Evolutionary conservation across 768 basidiomycete genomes (phyloP).

Genomic region (Podaxis pistillaris): DNA sequence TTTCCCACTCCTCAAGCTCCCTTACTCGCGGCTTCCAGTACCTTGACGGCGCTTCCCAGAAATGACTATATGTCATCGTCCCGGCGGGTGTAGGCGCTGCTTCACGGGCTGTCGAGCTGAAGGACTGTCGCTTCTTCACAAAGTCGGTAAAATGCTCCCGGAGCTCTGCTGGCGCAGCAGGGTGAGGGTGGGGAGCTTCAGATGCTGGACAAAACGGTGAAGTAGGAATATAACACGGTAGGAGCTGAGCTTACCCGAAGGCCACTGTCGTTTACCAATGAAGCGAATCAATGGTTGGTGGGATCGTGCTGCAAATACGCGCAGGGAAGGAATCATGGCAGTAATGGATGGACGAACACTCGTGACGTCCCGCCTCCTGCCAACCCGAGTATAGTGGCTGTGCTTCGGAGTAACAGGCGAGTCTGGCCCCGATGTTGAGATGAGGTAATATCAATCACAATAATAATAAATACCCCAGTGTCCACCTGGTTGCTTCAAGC

Average conservation of each 20-base stretch:
- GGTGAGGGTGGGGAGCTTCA: slow-evolving; percentile 55
- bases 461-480: no score
- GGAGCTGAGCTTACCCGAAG: slow-evolving; percentile 35
- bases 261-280: slow-evolving; percentile 55
- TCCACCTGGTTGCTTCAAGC: no score
- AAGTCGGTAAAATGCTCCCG: slow-evolving; percentile 48
- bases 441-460: no score
- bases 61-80: slow-evolving; percentile 34
- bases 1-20: slow-evolving; percentile 54
- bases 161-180: slow-evolving; percentile 63
- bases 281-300: slow-evolving; percentile 66
- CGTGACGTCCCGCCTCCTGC: no score
- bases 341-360: background rate
- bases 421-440: no score
- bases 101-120: slow-evolving; percentile 20
- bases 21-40: slow-evolving; percentile 53
- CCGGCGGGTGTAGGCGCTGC: slow-evolving; percentile 6
- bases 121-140: slow-evolving; percentile 32
- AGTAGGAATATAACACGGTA: background rate
- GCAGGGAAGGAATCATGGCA: background rate
- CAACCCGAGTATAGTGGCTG: no score
- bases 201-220: slow-evolving; percentile 21
- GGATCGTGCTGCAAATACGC: slow-evolving; percentile 29
- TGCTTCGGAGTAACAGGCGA: no score
- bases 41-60: slow-evolving; percentile 67